Evolutionary conservation across 495 filamentous ascomycete genomes (phyloP), one percentile per base, ranked within the genome.

Genomic region (Polyplosphaeria fusca): DNA sequence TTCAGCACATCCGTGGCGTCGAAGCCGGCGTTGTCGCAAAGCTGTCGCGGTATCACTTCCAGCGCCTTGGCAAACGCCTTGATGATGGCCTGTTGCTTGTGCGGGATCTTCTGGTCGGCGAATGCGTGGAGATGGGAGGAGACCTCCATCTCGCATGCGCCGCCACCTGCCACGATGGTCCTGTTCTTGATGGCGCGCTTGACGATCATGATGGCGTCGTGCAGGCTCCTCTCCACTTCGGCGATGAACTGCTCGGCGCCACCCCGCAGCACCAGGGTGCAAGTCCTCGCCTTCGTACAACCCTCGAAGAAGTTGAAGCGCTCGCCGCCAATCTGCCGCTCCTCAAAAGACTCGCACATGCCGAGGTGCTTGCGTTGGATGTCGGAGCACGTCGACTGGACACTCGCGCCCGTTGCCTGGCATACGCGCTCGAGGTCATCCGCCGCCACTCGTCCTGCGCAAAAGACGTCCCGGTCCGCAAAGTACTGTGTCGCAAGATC

Each of bases 131-230:
- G 82, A 73, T 95, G 91, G 44, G 88, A 85, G 4, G 90, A 95
- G 44, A 97, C 71, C 74, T 96, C 93, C 92, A 98, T 96, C 79
- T 98, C 93, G 68, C 81, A 84, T 13, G 93, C 92, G 66, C 93
- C 93, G 61, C 93, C 93, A 55, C 93, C 93, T 23, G 91, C 93
- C 27, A 98, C 93, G 65, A 98, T 96, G 63, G 81, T 87, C 58
- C 86, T 84, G 75, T 97, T 92, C 76, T 87, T 87, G 69, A 96
- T 87, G 24, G 92, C 88, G 43, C 94, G 90, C 79, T 96, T 96
- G 60, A 98, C 93, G 61, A 98, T 93, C 93, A 98, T 98, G 76
- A 98, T 96, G 38, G 92, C 93, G 69, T 98, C 93, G 74, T 98
- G 93, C 53, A 98, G 79, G 69, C 88, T 94, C 37, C 93, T 86